phyloP scores from a whole-genome alignment of 148 eudicot genomes.

The Dysphania ambrosioides region DNA sequence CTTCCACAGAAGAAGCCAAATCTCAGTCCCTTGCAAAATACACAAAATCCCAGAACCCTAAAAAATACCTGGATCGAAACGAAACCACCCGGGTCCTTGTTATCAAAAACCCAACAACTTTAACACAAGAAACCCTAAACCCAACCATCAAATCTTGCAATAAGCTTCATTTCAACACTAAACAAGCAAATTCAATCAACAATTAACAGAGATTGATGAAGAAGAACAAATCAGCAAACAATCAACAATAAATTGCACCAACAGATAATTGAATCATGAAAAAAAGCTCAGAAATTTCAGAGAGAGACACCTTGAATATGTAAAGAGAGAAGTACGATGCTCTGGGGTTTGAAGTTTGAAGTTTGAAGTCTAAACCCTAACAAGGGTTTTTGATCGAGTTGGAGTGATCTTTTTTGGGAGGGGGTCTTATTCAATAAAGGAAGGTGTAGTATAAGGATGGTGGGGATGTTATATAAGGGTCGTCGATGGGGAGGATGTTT shows the following conservation, averaged over 20 bases:
- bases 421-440: background rate
- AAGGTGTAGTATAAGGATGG: background rate
- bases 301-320: slow-evolving; percentile 3
- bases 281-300: background rate
- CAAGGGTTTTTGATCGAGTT: slow-evolving; percentile 22
- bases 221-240: background rate
- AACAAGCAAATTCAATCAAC: background rate
- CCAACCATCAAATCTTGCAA: slow-evolving; percentile 2
- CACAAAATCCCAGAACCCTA: background rate
- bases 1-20: background rate
- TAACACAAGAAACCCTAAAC: background rate
- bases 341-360: background rate
- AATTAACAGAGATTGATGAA: background rate
- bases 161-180: background rate
- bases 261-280: background rate
- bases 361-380: slow-evolving; percentile 33
- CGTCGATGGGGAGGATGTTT: background rate
- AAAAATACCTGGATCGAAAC: background rate
- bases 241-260: background rate
- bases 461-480: background rate
- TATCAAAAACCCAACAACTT: background rate
- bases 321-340: background rate
- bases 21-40: background rate
- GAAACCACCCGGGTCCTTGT: background rate
- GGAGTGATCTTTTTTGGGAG: background rate